Evolutionary conservation across 306 rosid species (phyloP).

Genomic region (Prunus dulcis): DNA sequence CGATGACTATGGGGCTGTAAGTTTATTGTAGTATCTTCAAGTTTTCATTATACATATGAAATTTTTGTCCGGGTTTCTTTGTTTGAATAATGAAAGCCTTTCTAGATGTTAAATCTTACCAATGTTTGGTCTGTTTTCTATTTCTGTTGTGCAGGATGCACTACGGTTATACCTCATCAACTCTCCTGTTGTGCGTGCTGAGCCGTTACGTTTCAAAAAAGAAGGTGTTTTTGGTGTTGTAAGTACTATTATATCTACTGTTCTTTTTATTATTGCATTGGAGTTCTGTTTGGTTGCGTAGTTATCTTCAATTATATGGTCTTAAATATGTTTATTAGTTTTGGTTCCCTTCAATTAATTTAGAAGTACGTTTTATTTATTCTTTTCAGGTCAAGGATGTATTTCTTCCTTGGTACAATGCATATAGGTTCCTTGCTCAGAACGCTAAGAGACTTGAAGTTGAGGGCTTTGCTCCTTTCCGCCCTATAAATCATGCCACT

Average conservation of each 20-base stretch:
- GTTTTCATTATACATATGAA: neutral
- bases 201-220: constrained; percentile 86
- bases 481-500: constrained; percentile 57
- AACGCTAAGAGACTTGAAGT: constrained; percentile 17
- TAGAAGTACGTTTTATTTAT: neutral
- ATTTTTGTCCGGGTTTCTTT: constrained; percentile 4
- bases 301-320: neutral
- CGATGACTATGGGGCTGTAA: constrained; percentile 84
- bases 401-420: too few relatives aligned
- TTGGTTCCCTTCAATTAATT: neutral
- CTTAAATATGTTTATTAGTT: neutral
- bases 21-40: constrained; percentile 21
- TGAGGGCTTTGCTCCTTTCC: constrained; percentile 72
- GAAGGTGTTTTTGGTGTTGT: constrained; percentile 99
- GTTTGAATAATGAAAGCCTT: constrained; percentile 8
- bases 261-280: neutral
- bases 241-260: constrained; percentile 33
- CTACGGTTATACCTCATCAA: constrained; percentile 80
- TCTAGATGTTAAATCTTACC: constrained; percentile 7
- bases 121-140: neutral
- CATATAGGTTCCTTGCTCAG: too few relatives aligned
- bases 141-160: constrained; percentile 66
- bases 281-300: neutral
- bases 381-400: too few relatives aligned
- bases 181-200: constrained; percentile 98